These are phyloP conservation scores for Phaeodactylum tricornutum DNA, from an alignment of 108 stramenopile genomes.

Conservation along the genomic window DNA sequence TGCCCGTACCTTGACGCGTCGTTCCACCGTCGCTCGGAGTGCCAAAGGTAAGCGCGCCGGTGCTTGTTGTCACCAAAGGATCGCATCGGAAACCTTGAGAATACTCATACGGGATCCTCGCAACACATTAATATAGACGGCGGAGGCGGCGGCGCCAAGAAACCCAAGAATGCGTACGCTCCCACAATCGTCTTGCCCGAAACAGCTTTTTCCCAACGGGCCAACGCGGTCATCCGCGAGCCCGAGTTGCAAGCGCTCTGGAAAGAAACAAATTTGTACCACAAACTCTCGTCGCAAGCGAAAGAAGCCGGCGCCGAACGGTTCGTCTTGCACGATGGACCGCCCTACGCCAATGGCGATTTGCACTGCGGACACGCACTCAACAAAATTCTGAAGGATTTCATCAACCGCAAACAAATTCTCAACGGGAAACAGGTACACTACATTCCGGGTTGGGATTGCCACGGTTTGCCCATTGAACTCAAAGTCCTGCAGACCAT, in stretches of 20 bases:
- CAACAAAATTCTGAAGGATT: slow-evolving; percentile 97
- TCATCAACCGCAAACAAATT: slow-evolving; percentile 93
- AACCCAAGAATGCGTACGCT: slow-evolving; percentile 80
- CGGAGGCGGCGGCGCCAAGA: slow-evolving; percentile 31
- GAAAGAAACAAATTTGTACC: slow-evolving; percentile 77
- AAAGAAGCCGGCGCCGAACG: slow-evolving; percentile 31
- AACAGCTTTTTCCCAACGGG: slow-evolving; percentile 89
- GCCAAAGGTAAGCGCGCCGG: too few relatives aligned
- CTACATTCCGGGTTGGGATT: slow-evolving; percentile 99
- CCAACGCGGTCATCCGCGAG: slow-evolving; percentile 88
- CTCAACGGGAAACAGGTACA: slow-evolving; percentile 91
- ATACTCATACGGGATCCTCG: too few relatives aligned
- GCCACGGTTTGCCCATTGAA: slow-evolving; percentile 98
- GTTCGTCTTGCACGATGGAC: slow-evolving; percentile 98
- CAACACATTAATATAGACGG: not conserved
- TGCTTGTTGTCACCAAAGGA: too few relatives aligned
- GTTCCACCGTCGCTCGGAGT: too few relatives aligned
- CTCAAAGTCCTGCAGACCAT: slow-evolving; percentile 94
- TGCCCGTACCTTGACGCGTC: too few relatives aligned
- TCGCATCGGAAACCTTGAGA: too few relatives aligned
- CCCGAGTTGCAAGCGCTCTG: slow-evolving; percentile 88
- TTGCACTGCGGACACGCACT: slow-evolving; percentile 98
- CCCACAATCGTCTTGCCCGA: slow-evolving; percentile 86
- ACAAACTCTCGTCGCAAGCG: slow-evolving; percentile 61
- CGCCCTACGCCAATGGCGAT: slow-evolving; percentile 99